Evolutionary conservation across 2,329 filamentous ascomycete genomes (phyloP), one percentile per base, ranked within the genome.

Genomic region (Diaporthe citri): DNA sequence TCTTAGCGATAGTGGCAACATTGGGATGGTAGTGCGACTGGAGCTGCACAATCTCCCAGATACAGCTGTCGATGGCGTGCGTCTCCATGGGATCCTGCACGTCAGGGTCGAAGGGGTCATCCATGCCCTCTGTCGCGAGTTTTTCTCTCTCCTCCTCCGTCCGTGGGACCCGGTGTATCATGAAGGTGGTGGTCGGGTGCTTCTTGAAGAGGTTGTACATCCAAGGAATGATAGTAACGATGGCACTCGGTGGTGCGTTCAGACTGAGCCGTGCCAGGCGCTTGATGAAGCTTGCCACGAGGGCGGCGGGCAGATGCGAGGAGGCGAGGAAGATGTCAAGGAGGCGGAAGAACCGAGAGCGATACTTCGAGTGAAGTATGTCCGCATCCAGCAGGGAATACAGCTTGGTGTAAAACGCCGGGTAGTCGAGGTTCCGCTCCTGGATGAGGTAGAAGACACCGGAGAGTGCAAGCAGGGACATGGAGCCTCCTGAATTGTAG

Each of bases 1-100:
- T 98, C 84, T 95, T 97, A 59, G 95, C 93, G 78, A 99, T 92
- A 3, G 96, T 97, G 0, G 96, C 96, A 34, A 99, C 95, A 79
- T 98, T 99, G 20, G 97, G 97, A 82, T 99, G 97, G 84, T 97
- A 98, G 83, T 99, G 97, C 0, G 92, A 93, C 83, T 97, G 95
- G 74, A 98, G 87, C 75, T 95, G 95, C 76, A 97, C 94, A 71
- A 99, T 89, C 83, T 99, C 97, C 97, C 97, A 99, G 10, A 99
- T 86, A 82, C 93, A 95, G 83, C 95, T 98, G 74, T 98, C 95
- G 75, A 99, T 94, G 25, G 97, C 97, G 52, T 89, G 85, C 0
- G 96, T 98, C 82, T 93, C 88, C 89, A 95, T 94, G 0, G 97
- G 97, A 77, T 99, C 95, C 39, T 86, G 80, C 83, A 98, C 95